Evolutionary conservation across 768 basidiomycete genomes (phyloP).

Genomic region (Glaciozyma antarctica): DNA sequence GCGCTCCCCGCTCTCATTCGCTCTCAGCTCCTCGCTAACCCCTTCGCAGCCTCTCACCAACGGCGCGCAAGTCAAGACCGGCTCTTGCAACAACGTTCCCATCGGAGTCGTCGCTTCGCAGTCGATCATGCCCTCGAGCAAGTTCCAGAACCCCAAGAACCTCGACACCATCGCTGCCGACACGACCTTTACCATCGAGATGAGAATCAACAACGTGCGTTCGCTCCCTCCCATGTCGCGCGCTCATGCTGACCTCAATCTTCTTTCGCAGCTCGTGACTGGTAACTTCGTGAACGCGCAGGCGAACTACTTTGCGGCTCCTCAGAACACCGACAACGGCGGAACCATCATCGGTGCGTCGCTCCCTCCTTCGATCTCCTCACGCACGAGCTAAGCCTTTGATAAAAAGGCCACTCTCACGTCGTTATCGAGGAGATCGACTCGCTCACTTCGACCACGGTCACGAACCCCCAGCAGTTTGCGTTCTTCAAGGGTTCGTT

Average conservation of each 20-base stretch:
- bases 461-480: constrained; percentile 49
- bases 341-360: constrained; percentile 48
- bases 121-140: constrained; percentile 46
- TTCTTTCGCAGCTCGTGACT: constrained; percentile 35
- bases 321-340: constrained; percentile 48
- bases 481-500: constrained; percentile 49
- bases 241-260: constrained; percentile 39
- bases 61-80: constrained; percentile 45
- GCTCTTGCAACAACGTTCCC: constrained; percentile 54
- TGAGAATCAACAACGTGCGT: constrained; percentile 43
- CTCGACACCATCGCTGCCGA: constrained; percentile 45
- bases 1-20: background rate
- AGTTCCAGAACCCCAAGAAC: constrained; percentile 46
- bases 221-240: background rate
- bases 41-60: constrained; percentile 46
- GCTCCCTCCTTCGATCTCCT: background rate
- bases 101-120: constrained; percentile 51
- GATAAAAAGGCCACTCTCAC: constrained; percentile 45
- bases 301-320: constrained; percentile 40
- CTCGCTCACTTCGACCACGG: constrained; percentile 45
- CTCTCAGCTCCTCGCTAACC: background rate
- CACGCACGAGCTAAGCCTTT: background rate
- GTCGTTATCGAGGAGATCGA: constrained; percentile 49
- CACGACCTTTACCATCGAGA: constrained; percentile 47
- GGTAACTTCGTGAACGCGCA: constrained; percentile 54